Evolutionary conservation across 2,329 filamentous ascomycete species (phyloP).

Genomic region (Graphilbum ipis-grandicollis): DNA sequence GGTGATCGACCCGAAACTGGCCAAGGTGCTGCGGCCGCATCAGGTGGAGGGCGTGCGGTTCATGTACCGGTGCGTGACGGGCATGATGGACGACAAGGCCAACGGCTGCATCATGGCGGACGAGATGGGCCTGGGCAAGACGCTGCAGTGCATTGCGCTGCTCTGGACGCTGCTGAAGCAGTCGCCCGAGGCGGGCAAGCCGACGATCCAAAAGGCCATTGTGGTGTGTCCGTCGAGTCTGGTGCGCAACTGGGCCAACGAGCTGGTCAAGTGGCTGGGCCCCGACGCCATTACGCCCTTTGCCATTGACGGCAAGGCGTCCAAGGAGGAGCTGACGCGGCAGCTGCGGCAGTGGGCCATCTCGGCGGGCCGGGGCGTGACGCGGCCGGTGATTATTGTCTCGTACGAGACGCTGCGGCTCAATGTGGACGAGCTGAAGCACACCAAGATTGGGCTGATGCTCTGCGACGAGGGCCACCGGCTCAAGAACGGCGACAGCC

Average conservation of each 20-base stretch:
- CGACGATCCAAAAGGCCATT: constrained; percentile 89
- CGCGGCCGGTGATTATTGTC: constrained; percentile 86
- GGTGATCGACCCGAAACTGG: constrained; percentile 79
- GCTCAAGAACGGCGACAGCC: constrained; percentile 89
- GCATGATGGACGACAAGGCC: constrained; percentile 84
- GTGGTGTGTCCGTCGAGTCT: constrained; percentile 94
- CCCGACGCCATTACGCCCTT: constrained; percentile 83
- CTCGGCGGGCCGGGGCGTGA: constrained; percentile 72
- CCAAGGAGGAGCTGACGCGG: constrained; percentile 78
- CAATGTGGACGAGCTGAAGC: constrained; percentile 77
- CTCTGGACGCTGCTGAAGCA: constrained; percentile 97
- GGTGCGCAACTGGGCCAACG: constrained; percentile 96
- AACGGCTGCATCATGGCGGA: constrained; percentile 99
- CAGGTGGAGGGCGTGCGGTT: constrained; percentile 98
- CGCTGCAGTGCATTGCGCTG: constrained; percentile 86
- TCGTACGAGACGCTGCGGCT: constrained; percentile 92
- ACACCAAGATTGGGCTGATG: constrained; percentile 79
- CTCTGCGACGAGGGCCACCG: constrained; percentile 95
- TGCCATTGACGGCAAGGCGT: constrained; percentile 89
- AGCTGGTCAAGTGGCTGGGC: constrained; percentile 91
- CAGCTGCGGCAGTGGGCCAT: constrained; percentile 94
- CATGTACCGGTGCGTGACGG: constrained; percentile 85
- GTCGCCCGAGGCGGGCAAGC: constrained; percentile 82
- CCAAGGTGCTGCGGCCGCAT: constrained; percentile 86
- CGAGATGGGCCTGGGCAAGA: constrained; percentile 97